A percentile compares a stretch with the other conserved stretches of the same genome.
Evolutionary conservation across 2,329 filamentous ascomycete genomes (phyloP).

Genomic region (Colletotrichum musae): DNA sequence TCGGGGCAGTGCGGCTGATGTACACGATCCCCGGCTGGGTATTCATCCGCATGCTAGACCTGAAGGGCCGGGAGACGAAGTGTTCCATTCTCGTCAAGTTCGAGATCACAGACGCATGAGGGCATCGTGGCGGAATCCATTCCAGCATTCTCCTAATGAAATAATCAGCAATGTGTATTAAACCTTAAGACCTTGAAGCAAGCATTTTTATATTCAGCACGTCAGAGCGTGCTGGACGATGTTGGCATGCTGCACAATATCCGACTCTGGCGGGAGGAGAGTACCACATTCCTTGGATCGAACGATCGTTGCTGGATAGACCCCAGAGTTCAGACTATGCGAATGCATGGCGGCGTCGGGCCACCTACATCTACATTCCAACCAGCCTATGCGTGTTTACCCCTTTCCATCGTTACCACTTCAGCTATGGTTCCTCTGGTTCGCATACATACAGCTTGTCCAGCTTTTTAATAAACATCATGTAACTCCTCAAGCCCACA

Average conservation of each 20-base stretch:
- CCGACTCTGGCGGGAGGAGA: background rate
- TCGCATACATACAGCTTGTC: no score
- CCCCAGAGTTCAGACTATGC: no score
- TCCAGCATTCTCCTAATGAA: no score
- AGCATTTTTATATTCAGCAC: no score
- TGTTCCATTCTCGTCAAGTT: slow-evolving; percentile 75
- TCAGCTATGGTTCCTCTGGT: no score
- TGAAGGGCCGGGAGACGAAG: slow-evolving; percentile 74
- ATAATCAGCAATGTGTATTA: background rate
- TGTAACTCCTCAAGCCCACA: no score
- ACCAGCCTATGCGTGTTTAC: no score
- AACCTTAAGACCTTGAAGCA: background rate
- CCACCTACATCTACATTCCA: background rate
- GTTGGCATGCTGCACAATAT: no score
- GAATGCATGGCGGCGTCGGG: background rate
- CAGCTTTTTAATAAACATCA: no score
- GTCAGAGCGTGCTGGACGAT: no score
- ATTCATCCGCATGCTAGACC: slow-evolving; percentile 75
- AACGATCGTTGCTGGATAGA: background rate
- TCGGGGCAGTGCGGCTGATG: slow-evolving; percentile 71
- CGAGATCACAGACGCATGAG: slow-evolving; percentile 62
- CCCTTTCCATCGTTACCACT: no score
- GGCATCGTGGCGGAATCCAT: no score
- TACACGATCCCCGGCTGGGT: slow-evolving; percentile 72
- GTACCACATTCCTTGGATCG: background rate